A percentile compares a stretch with the other conserved stretches of the same genome.
Evolutionary conservation across 345 rosid genomes (phyloP).

Genomic region (Dimocarpus longan): DNA sequence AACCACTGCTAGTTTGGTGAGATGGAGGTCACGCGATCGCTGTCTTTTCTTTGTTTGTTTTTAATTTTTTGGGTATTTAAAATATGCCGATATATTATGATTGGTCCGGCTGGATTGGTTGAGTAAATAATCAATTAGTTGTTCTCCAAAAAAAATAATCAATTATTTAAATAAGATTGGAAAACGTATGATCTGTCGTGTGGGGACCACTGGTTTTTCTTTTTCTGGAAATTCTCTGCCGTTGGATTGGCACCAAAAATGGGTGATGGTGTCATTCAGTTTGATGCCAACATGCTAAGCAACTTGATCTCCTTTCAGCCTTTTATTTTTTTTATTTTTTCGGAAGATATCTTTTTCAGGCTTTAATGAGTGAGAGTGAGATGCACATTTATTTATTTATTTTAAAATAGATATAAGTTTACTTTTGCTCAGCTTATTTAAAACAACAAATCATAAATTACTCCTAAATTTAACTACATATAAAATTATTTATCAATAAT

Average conservation of each 20-base stretch:
- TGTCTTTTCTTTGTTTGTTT: conserved; percentile 25
- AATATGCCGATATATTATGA: neutral
- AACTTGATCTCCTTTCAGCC: neutral
- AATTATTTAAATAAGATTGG: too few species aligned
- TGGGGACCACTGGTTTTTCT: neutral
- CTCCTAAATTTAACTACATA: too few species aligned
- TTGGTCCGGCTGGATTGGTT: neutral
- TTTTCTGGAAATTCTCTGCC: neutral
- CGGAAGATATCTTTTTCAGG: too few species aligned
- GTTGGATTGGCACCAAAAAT: neutral
- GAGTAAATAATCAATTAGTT: neutral
- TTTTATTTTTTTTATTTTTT: too few species aligned
- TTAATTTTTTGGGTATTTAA: neutral
- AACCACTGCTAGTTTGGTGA: conserved; percentile 29
- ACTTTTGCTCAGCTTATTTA: too few species aligned
- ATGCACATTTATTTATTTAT: too few species aligned
- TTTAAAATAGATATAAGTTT: too few species aligned
- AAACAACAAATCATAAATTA: too few species aligned
- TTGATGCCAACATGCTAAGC: neutral
- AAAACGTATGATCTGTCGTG: neutral
- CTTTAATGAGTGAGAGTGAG: too few species aligned
- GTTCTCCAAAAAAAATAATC: too few species aligned
- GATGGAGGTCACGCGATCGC: conserved; percentile 23
- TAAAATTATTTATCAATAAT: too few species aligned
- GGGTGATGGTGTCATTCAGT: too few species aligned